phyloP scores from a whole-genome alignment of 2,329 filamentous ascomycete genomes.

The Monilinia aucupariae region DNA sequence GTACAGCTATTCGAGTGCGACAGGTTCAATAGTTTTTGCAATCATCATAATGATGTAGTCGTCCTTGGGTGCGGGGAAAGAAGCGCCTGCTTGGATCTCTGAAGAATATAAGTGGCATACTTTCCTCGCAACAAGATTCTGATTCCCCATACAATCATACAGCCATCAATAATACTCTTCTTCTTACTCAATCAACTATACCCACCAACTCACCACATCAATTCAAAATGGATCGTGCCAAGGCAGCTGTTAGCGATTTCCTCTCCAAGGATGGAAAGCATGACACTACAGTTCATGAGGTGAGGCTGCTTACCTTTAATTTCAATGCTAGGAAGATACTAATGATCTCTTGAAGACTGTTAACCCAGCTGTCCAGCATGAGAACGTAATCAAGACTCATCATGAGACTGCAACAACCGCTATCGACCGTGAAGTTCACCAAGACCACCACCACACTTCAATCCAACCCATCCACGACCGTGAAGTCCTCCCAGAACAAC shows the following conservation, averaged over 20 bases:
- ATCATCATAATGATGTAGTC: conserved; percentile 7
- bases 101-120: not conserved
- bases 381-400: conserved; percentile 53
- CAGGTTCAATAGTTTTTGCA: not conserved
- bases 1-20: not conserved
- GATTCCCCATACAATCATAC: not conserved
- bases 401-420: conserved; percentile 59
- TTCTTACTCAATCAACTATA: not conserved
- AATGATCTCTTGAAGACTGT: conserved; percentile 39
- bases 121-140: conserved; percentile 4
- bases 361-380: conserved; percentile 54
- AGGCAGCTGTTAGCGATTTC: conserved; percentile 56
- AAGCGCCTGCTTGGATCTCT: not conserved
- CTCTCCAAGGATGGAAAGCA: conserved; percentile 57
- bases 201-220: not conserved
- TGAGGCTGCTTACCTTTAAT: conserved; percentile 12
- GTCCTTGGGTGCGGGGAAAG: not conserved
- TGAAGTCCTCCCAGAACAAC: conserved; percentile 54
- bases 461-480: conserved; percentile 57
- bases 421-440: conserved; percentile 63
- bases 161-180: not conserved
- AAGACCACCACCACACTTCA: conserved; percentile 66
- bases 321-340: not conserved
- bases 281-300: conserved; percentile 65
- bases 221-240: conserved; percentile 56